These are phyloP conservation scores for Aspergillus bridgeri DNA, from an alignment of 495 filamentous ascomycete species.

Conservation along the genomic window DNA sequence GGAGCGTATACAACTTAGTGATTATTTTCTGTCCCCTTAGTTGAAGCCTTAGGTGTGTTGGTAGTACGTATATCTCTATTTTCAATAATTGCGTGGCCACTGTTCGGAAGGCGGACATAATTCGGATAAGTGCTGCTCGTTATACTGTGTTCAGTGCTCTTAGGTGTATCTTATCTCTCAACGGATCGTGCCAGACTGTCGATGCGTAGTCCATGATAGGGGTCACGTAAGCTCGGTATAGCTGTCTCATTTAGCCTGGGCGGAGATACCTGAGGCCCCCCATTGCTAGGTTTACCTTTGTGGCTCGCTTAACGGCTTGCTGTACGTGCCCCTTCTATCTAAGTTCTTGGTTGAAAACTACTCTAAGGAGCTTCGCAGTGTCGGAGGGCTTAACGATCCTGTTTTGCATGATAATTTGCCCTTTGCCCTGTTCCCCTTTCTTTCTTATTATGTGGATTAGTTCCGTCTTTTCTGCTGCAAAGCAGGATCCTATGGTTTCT, in stretches of 20 bases:
- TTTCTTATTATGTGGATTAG: conserved; percentile 24
- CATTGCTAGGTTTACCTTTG: conserved; percentile 15
- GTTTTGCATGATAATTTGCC: conserved; percentile 13
- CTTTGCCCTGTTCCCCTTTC: conserved; percentile 8
- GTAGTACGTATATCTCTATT: conserved; percentile 12
- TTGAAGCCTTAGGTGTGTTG: conserved; percentile 8
- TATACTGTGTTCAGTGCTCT: conserved; percentile 15
- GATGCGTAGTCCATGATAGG: conserved; percentile 18
- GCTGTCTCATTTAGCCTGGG: conserved; percentile 22
- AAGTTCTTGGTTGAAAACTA: conserved; percentile 20
- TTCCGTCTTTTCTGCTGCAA: conserved; percentile 25
- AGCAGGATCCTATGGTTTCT: conserved; percentile 14
- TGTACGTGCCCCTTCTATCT: conserved; percentile 23
- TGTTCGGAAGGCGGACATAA: conserved; percentile 18
- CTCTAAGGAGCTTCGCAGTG: conserved; percentile 23
- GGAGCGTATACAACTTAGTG: conserved; percentile 11
- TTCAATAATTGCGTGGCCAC: conserved; percentile 11
- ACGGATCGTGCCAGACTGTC: conserved; percentile 19
- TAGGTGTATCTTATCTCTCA: conserved; percentile 19
- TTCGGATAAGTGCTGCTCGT: conserved; percentile 8
- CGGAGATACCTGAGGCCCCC: conserved; percentile 14
- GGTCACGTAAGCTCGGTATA: conserved; percentile 23
- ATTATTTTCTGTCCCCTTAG: conserved; percentile 4
- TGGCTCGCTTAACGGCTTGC: conserved; percentile 21
- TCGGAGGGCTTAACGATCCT: conserved; percentile 11